Conservation (phyloP, 805 yeast species). For the Priceomyces fermenticarens region DNA sequence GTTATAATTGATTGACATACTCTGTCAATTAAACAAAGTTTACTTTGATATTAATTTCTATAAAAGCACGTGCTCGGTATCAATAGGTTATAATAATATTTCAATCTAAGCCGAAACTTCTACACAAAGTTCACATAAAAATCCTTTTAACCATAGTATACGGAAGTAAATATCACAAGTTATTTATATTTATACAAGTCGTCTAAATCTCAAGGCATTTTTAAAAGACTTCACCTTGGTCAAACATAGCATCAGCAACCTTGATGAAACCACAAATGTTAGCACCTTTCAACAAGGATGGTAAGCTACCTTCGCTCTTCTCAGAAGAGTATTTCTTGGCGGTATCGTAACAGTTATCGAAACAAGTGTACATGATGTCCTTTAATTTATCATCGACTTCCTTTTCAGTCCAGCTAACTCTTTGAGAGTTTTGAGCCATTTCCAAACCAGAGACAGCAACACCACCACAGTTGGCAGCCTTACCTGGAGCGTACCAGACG, state of each 20-base stretch:
- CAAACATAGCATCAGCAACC: constrained; percentile 98
- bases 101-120: no score
- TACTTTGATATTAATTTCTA: no score
- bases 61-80: no score
- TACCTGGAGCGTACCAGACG: constrained; percentile 99
- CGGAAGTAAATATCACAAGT: neutral
- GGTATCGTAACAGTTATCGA: constrained; percentile 87
- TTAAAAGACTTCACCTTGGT: constrained; percentile 80
- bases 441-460: constrained; percentile 98
- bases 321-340: constrained; percentile 78
- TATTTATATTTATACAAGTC: neutral
- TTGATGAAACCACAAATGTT: constrained; percentile 98
- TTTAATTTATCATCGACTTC: constrained; percentile 90
- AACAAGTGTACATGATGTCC: constrained; percentile 89
- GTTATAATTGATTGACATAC: constrained; percentile 19
- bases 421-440: constrained; percentile 99
- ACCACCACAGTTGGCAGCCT: constrained; percentile 99
- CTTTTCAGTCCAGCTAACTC: constrained; percentile 86
- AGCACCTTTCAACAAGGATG: constrained; percentile 97
- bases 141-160: no score
- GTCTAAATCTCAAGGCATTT: neutral
- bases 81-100: no score
- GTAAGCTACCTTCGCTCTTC: constrained; percentile 58
- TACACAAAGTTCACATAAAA: no score
- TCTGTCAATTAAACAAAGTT: neutral